Percentiles rank a stretch among this genome's conserved stretches.
phyloP scores from a whole-genome alignment of 768 basidiomycete species.

The Lactarius indigo region DNA sequence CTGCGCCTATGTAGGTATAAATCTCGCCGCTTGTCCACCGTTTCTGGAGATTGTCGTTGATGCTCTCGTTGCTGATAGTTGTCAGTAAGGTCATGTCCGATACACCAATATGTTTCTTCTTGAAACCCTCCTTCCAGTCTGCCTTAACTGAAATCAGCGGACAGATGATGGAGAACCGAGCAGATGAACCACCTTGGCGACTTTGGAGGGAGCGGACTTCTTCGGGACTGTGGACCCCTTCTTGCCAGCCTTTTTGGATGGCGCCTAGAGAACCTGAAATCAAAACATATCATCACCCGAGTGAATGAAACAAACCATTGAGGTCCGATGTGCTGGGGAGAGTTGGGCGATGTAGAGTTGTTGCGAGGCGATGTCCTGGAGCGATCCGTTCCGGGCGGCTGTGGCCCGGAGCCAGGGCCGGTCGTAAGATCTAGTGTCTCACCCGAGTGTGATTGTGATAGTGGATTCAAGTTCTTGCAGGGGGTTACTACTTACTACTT shows the following conservation, averaged over 20 bases:
- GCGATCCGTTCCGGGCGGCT: not conserved
- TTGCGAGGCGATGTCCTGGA: not conserved
- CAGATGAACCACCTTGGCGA: conserved; percentile 63
- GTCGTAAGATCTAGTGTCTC: too few relatives aligned
- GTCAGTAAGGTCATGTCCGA: conserved; percentile 97
- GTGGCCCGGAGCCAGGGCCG: not conserved
- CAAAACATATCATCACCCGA: not conserved
- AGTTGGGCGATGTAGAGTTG: conserved; percentile 10
- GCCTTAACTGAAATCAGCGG: conserved; percentile 50
- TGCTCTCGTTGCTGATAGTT: conserved; percentile 94
- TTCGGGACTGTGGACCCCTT: conserved; percentile 65
- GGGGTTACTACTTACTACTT: conserved; percentile 4
- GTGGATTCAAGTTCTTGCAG: not conserved
- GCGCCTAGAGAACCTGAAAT: conserved; percentile 43
- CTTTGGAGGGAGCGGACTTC: conserved; percentile 55
- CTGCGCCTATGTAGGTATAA: conserved; percentile 98
- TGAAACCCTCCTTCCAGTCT: conserved; percentile 99
- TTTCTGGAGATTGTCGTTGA: conserved; percentile 98
- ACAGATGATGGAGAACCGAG: not conserved
- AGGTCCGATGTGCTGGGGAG: conserved; percentile 10
- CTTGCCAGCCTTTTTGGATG: conserved; percentile 89
- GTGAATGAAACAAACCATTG: conserved; percentile 14
- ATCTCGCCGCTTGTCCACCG: conserved; percentile 94
- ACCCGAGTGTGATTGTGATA: not conserved
- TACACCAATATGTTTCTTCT: conserved; percentile 98